Evolutionary conservation across 164 flowering plant species (phyloP).

Genomic region (Magnolia officinalis): DNA sequence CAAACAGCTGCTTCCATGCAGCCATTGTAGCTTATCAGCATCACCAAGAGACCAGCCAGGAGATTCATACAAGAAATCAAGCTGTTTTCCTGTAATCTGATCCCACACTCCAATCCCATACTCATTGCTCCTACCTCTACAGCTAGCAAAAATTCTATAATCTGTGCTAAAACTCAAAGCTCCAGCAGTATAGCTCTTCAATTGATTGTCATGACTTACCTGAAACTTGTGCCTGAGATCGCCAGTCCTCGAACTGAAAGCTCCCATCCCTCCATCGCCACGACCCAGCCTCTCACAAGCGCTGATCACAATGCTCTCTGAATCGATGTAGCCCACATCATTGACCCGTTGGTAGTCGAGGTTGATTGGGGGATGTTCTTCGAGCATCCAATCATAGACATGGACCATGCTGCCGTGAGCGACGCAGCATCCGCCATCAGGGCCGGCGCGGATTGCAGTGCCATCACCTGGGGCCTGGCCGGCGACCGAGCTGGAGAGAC

Average conservation of each 20-base stretch:
- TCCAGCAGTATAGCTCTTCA: slow-evolving; percentile 77
- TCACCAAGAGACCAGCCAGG: slow-evolving; percentile 82
- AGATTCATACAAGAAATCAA: slow-evolving; percentile 81
- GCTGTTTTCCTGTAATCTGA: slow-evolving; percentile 66
- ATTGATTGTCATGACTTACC: slow-evolving; percentile 55
- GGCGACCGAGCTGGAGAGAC: slow-evolving; percentile 34
- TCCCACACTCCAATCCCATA: slow-evolving; percentile 94
- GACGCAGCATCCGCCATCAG: slow-evolving; percentile 83
- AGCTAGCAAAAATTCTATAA: slow-evolving; percentile 60
- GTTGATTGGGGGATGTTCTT: slow-evolving; percentile 62
- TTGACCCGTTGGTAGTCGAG: slow-evolving; percentile 81
- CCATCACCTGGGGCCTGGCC: slow-evolving; percentile 88
- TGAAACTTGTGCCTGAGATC: slow-evolving; percentile 62
- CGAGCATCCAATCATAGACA: slow-evolving; percentile 81
- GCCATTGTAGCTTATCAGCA: slow-evolving; percentile 82
- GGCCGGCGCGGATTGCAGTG: slow-evolving; percentile 78
- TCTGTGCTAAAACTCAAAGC: slow-evolving; percentile 55
- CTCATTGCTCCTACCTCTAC: slow-evolving; percentile 83
- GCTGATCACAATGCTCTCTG: slow-evolving; percentile 47
- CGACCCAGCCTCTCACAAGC: slow-evolving; percentile 64
- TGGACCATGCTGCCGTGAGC: slow-evolving; percentile 88
- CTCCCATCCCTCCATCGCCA: slow-evolving; percentile 78
- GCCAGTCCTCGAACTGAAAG: slow-evolving; percentile 55
- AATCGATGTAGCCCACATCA: slow-evolving; percentile 63
- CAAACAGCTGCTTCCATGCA: slow-evolving; percentile 54